Percentiles rank a stretch among this genome's conserved stretches.
Conservation (phyloP, 1,139 yeast genomes). For the Nakaseomyces glabratus region DNA sequence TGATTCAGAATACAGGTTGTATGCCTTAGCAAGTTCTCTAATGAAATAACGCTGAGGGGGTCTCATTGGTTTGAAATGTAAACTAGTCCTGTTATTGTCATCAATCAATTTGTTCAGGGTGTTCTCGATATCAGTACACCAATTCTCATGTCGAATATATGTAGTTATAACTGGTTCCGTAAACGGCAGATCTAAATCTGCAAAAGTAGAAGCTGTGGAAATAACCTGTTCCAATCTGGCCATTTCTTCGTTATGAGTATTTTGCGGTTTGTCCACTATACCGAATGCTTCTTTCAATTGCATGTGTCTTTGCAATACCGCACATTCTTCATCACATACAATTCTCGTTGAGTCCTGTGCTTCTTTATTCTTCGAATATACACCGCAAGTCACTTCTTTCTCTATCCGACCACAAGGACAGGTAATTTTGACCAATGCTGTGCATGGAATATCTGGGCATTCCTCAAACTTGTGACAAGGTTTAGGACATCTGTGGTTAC, state of each 20-base stretch:
- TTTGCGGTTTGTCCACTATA: constrained; percentile 13
- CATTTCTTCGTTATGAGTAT: constrained; percentile 17
- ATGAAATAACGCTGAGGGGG: constrained; percentile 61
- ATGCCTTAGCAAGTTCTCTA: constrained; percentile 56
- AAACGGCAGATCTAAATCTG: constrained; percentile 33
- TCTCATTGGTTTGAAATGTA: constrained; percentile 68
- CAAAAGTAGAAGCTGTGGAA: constrained; percentile 18
- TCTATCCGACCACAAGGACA: constrained; percentile 61
- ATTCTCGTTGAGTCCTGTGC: constrained; percentile 28
- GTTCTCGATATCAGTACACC: constrained; percentile 59
- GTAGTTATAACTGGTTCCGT: constrained; percentile 37
- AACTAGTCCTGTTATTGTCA: constrained; percentile 30
- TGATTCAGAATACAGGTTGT: constrained; percentile 54
- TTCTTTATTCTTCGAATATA: constrained; percentile 31
- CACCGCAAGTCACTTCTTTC: constrained; percentile 45
- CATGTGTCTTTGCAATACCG: constrained; percentile 47
- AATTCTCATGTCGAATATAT: constrained; percentile 44
- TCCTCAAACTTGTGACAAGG: constrained; percentile 56
- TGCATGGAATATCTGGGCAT: constrained; percentile 47
- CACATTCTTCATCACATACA: constrained; percentile 69
- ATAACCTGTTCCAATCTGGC: constrained; percentile 11
- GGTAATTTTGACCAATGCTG: constrained; percentile 39
- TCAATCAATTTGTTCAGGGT: constrained; percentile 43
- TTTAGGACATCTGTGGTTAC: constrained; percentile 57
- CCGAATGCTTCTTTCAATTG: constrained; percentile 57